Conservation (phyloP, 2,329 filamentous ascomycete genomes). For the Bipolaris oryzae region DNA sequence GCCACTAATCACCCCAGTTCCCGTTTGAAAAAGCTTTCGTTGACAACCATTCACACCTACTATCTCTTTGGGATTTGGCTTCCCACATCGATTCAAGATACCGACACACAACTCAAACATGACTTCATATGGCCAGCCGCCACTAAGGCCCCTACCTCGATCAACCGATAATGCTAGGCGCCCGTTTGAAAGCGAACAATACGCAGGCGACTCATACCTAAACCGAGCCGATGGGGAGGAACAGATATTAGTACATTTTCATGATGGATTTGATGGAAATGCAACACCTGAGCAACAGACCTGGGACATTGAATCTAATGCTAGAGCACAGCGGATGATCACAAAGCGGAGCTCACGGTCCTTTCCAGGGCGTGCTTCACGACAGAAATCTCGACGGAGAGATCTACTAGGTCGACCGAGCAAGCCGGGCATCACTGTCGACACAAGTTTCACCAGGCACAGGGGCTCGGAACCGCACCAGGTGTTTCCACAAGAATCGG, state of each 20-base stretch:
- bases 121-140: constrained; percentile 27
- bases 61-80: constrained; percentile 12
- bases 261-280: constrained; percentile 14
- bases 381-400: constrained; percentile 63
- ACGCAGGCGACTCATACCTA: constrained; percentile 8
- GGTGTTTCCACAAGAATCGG: constrained; percentile 48
- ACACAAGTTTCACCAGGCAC: constrained; percentile 68
- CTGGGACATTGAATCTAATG: constrained; percentile 36
- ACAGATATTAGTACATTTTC: constrained; percentile 37
- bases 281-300: constrained; percentile 3
- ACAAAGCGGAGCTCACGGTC: constrained; percentile 43
- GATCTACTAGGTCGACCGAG: constrained; percentile 65
- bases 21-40: constrained; percentile 31
- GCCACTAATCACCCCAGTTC: constrained; percentile 38
- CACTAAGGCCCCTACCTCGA: constrained; percentile 16
- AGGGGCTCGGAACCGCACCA: constrained; percentile 54
- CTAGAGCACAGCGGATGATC: constrained; percentile 34
- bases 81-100: constrained; percentile 5
- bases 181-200: constrained; percentile 1
- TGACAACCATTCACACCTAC: constrained; percentile 7
- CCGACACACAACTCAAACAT: constrained; percentile 20
- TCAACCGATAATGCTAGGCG: constrained; percentile 13
- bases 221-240: constrained; percentile 30
- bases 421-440: constrained; percentile 68
- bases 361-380: constrained; percentile 44